Percentiles rank a stretch among this genome's conserved stretches.
phyloP scores from a whole-genome alignment of 768 basidiomycete species.

The Russula emetica region DNA sequence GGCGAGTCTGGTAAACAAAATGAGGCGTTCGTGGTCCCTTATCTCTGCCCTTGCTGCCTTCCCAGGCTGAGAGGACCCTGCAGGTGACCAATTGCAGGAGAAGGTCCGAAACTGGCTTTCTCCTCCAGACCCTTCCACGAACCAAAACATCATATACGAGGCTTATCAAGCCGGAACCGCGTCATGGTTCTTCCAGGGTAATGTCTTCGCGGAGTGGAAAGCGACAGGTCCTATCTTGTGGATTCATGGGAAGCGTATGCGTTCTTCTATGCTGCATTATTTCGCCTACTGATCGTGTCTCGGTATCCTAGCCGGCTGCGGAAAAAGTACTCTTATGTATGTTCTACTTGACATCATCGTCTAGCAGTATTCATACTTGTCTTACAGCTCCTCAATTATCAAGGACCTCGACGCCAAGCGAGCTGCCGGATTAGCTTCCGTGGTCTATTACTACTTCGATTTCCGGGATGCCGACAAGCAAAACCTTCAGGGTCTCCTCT shows the following conservation, averaged over 20 bases:
- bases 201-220: slow-evolving; percentile 7
- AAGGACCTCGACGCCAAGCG: not conserved
- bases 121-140: slow-evolving; percentile 3
- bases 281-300: not conserved
- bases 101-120: slow-evolving; percentile 5
- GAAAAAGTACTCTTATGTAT: slow-evolving; percentile 13
- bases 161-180: not conserved
- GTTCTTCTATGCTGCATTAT: not conserved
- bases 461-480: slow-evolving; percentile 14
- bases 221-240: slow-evolving; percentile 6
- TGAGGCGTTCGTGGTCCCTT: slow-evolving; percentile 4
- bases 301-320: slow-evolving; percentile 9
- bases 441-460: slow-evolving; percentile 18
- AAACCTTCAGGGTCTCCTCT: slow-evolving; percentile 3
- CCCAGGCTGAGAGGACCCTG: not conserved
- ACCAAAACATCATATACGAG: not conserved
- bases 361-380: not conserved
- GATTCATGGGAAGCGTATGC: slow-evolving; percentile 18
- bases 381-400: slow-evolving; percentile 9
- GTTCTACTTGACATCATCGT: not conserved
- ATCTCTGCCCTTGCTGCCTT: not conserved
- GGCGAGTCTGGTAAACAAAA: not conserved
- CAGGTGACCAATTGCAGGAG: slow-evolving; percentile 1
- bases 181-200: slow-evolving; percentile 3
- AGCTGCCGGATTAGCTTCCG: slow-evolving; percentile 1